Evolutionary conservation across 2,329 filamentous ascomycete genomes (phyloP).

Genomic region (Cladosporium sp.): DNA sequence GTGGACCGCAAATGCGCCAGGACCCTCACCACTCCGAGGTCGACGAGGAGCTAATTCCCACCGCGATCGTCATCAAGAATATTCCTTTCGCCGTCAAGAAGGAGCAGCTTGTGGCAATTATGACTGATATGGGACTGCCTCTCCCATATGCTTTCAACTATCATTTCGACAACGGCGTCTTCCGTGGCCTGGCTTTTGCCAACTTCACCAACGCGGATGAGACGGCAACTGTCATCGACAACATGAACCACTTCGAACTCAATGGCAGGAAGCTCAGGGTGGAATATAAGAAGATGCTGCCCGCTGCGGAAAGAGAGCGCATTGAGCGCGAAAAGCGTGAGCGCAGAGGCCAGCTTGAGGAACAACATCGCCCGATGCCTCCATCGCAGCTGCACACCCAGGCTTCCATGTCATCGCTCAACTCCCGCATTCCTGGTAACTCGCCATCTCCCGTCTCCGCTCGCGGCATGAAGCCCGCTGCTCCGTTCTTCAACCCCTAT

Average conservation of each 20-base stretch:
- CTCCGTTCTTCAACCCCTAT: slow-evolving; percentile 28
- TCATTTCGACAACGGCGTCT: slow-evolving; percentile 97
- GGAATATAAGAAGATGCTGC: slow-evolving; percentile 99
- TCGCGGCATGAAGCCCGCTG: slow-evolving; percentile 46
- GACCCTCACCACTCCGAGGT: slow-evolving; percentile 54
- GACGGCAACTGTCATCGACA: slow-evolving; percentile 86
- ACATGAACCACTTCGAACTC: slow-evolving; percentile 93
- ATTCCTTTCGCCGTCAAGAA: slow-evolving; percentile 98
- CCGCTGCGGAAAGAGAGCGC: slow-evolving; percentile 86
- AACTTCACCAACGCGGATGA: slow-evolving; percentile 97
- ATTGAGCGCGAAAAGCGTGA: slow-evolving; percentile 98
- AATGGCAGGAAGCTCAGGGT: slow-evolving; percentile 92
- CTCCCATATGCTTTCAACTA: slow-evolving; percentile 99
- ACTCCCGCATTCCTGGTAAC: slow-evolving; percentile 57
- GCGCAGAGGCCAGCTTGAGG: slow-evolving; percentile 90
- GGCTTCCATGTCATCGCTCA: slow-evolving; percentile 79
- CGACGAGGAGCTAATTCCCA: slow-evolving; percentile 90
- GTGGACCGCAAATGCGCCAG: slow-evolving; percentile 41
- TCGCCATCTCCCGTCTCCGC: slow-evolving; percentile 69
- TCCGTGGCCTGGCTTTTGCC: slow-evolving; percentile 92
- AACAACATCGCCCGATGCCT: slow-evolving; percentile 81
- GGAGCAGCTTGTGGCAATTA: slow-evolving; percentile 86
- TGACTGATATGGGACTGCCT: slow-evolving; percentile 91
- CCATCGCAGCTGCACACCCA: slow-evolving; percentile 73
- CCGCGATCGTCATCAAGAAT: slow-evolving; percentile 98